Evolutionary conservation across 306 rosid species (phyloP).

Genomic region (Malus asiatica): DNA sequence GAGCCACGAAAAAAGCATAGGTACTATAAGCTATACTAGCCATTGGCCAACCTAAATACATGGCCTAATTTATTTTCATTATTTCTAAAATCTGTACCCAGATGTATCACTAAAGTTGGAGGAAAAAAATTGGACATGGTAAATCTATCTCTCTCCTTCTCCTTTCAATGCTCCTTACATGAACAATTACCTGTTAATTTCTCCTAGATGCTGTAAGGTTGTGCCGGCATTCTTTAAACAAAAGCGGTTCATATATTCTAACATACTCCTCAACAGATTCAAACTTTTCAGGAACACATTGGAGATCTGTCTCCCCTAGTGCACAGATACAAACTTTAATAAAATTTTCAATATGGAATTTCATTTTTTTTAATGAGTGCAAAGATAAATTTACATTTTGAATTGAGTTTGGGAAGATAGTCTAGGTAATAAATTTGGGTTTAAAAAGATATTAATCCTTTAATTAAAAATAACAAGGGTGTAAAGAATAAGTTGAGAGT

Average conservation of each 20-base stretch:
- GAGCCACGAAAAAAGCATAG: not conserved
- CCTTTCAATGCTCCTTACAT: slow-evolving; percentile 75
- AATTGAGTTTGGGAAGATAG: no score
- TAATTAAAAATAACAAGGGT: no score
- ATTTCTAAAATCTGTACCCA: not conserved
- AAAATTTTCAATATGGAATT: no score
- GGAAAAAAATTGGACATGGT: not conserved
- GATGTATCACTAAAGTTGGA: not conserved
- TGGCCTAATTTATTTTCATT: not conserved
- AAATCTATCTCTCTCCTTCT: slow-evolving; percentile 68
- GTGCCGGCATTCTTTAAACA: slow-evolving; percentile 99
- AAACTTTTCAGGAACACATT: slow-evolving; percentile 83
- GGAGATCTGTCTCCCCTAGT: slow-evolving; percentile 83
- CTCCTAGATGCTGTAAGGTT: slow-evolving; percentile 92
- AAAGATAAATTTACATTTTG: no score
- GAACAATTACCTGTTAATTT: slow-evolving; percentile 69
- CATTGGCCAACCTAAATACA: not conserved
- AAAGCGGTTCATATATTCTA: slow-evolving; percentile 84
- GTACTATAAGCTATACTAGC: not conserved
- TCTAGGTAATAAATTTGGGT: no score
- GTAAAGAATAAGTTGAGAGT: no score
- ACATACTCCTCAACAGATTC: slow-evolving; percentile 89
- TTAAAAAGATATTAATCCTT: no score
- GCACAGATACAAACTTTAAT: not conserved
- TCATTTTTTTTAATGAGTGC: no score